Conservation (phyloP, 129 eudicot species). For the Flaveria trinervia region DNA sequence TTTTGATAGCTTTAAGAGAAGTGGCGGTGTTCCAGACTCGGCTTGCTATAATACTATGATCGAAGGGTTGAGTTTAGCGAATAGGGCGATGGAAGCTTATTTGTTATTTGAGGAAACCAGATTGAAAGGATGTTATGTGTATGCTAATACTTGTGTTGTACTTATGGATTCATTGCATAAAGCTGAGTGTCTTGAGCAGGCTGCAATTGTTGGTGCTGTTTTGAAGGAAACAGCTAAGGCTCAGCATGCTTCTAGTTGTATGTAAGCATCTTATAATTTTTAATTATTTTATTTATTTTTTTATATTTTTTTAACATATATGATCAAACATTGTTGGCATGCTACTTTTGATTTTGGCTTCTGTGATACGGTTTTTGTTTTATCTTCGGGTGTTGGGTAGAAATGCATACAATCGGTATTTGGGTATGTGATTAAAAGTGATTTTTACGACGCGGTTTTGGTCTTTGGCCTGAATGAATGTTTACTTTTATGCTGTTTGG, state of each 20-base stretch:
- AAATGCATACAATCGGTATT: neutral
- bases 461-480: neutral
- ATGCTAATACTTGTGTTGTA: conserved; percentile 79
- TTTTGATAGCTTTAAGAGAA: conserved; percentile 69
- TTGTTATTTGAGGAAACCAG: conserved; percentile 80
- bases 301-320: neutral
- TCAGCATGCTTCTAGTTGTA: conserved; percentile 71
- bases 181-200: conserved; percentile 94
- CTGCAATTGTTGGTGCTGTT: conserved; percentile 90
- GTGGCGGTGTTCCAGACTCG: conserved; percentile 83
- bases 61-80: conserved; percentile 77
- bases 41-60: conserved; percentile 87
- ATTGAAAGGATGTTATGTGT: conserved; percentile 64
- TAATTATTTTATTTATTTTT: neutral
- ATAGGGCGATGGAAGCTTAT: conserved; percentile 78
- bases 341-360: neutral
- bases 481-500: neutral
- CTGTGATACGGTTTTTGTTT: neutral
- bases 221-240: conserved; percentile 86
- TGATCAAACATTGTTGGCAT: neutral
- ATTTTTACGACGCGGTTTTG: neutral
- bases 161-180: conserved; percentile 91
- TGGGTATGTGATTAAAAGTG: neutral
- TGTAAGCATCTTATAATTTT: neutral
- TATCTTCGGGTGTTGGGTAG: neutral